Evolutionary conservation across 2,329 filamentous ascomycete species (phyloP).

Genomic region (Aphanoascus verrucosus): DNA sequence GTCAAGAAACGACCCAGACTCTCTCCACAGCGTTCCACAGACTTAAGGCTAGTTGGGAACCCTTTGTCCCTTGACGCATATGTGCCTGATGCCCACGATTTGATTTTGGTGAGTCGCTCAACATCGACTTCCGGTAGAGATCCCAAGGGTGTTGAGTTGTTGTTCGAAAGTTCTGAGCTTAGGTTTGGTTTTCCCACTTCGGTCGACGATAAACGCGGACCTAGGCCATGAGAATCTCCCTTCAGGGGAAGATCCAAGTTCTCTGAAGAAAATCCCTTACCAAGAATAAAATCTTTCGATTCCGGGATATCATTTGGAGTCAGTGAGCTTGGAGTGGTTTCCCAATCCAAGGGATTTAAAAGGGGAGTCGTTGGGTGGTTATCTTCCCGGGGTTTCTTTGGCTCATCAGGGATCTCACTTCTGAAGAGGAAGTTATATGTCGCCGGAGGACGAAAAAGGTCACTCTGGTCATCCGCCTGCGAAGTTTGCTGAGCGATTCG

Average conservation of each 20-base stretch:
- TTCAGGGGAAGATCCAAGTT: neutral
- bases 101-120: neutral
- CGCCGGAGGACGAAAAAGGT: neutral
- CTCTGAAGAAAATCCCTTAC: neutral
- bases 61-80: neutral
- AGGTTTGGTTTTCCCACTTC: too few relatives aligned
- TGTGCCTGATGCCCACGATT: neutral
- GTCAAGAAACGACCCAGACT: constrained; percentile 4
- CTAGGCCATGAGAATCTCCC: neutral
- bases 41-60: neutral
- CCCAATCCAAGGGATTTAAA: neutral
- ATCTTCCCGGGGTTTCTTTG: neutral
- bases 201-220: too few relatives aligned
- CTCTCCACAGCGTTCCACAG: neutral
- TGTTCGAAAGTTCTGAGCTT: neutral
- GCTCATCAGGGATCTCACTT: neutral
- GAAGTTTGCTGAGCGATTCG: neutral
- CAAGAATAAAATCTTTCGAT: neutral
- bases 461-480: neutral
- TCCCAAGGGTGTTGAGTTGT: neutral
- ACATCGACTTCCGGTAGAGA: neutral
- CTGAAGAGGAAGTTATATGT: neutral
- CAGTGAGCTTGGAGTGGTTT: neutral
- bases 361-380: neutral
- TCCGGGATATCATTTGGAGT: neutral